phyloP scores from a whole-genome alignment of 495 filamentous ascomycete genomes.

The Clavariopsis aquatica region DNA sequence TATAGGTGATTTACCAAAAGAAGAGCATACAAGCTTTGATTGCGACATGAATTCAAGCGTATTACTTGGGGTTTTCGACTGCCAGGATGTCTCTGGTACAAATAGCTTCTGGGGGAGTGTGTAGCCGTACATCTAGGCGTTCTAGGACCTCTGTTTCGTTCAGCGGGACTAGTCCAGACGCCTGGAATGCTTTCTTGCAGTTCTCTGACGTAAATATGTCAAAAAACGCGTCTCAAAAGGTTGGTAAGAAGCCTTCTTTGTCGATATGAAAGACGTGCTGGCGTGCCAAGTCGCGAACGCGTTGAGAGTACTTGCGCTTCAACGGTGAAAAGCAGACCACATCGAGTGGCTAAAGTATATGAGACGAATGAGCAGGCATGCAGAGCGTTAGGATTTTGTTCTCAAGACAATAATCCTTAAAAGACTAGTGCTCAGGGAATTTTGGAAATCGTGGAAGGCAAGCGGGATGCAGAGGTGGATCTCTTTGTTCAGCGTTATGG shows the following conservation, averaged over 20 bases:
- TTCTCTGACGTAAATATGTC: conserved; percentile 23
- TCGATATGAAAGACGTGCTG: conserved; percentile 17
- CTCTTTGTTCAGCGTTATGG: too few species aligned
- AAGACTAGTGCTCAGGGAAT: too few species aligned
- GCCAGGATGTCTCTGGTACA: conserved; percentile 11
- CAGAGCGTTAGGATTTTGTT: conserved; percentile 14
- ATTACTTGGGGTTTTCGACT: conserved; percentile 22
- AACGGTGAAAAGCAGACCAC: conserved; percentile 24
- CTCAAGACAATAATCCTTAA: not conserved
- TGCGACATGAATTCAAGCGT: not conserved
- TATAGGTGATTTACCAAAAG: not conserved
- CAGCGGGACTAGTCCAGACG: conserved; percentile 15
- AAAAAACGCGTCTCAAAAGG: conserved; percentile 29
- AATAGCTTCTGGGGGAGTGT: conserved; percentile 7
- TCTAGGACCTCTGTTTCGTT: conserved; percentile 11
- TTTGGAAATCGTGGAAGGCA: too few species aligned
- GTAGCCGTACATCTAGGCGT: conserved; percentile 14
- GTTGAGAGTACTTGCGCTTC: conserved; percentile 26
- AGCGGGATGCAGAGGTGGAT: too few species aligned
- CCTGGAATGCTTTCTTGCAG: conserved; percentile 23
- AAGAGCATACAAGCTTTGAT: not conserved
- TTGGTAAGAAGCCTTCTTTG: conserved; percentile 27
- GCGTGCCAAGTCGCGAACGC: conserved; percentile 19
- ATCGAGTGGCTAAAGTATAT: conserved; percentile 28
- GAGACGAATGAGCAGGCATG: conserved; percentile 15